phyloP scores from a whole-genome alignment of 768 basidiomycete genomes.

The Amanita phalloides region DNA sequence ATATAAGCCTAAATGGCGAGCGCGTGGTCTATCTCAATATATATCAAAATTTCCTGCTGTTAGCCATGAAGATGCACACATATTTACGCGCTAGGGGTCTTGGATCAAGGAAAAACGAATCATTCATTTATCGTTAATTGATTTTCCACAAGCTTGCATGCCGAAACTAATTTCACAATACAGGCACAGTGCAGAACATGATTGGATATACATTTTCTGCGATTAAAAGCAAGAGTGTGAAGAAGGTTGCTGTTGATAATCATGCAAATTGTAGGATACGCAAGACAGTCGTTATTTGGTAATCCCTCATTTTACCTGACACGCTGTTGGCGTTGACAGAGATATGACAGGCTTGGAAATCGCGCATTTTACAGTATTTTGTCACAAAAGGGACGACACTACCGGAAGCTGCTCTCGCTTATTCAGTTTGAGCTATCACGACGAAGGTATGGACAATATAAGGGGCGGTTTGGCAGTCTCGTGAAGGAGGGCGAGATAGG shows the following conservation, averaged over 20 bases:
- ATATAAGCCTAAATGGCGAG: constrained; percentile 54
- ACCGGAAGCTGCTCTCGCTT: constrained; percentile 32
- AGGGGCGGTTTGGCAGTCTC: constrained; percentile 34
- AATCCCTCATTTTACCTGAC: constrained; percentile 9
- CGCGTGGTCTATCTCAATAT: constrained; percentile 67
- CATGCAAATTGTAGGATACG: constrained; percentile 33
- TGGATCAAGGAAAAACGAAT: constrained; percentile 27
- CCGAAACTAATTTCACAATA: neutral
- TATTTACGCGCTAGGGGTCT: constrained; percentile 62
- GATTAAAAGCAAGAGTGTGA: constrained; percentile 33
- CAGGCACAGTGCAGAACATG: constrained; percentile 55
- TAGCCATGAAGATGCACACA: constrained; percentile 78
- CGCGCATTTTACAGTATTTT: constrained; percentile 71
- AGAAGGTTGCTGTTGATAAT: constrained; percentile 26
- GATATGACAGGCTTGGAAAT: constrained; percentile 54
- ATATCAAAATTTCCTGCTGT: constrained; percentile 75
- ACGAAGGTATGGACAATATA: constrained; percentile 30
- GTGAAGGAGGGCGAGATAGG: constrained; percentile 24
- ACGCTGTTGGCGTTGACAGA: neutral
- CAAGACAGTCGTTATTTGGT: constrained; percentile 54
- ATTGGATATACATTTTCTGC: constrained; percentile 46
- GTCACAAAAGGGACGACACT: constrained; percentile 37
- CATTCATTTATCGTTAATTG: constrained; percentile 46
- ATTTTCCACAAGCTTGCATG: neutral
- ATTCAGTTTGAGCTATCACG: constrained; percentile 41